These are phyloP conservation scores for Fusarium chlamydosporum DNA, from an alignment of 2,329 filamentous ascomycete species.

Conservation along the genomic window DNA sequence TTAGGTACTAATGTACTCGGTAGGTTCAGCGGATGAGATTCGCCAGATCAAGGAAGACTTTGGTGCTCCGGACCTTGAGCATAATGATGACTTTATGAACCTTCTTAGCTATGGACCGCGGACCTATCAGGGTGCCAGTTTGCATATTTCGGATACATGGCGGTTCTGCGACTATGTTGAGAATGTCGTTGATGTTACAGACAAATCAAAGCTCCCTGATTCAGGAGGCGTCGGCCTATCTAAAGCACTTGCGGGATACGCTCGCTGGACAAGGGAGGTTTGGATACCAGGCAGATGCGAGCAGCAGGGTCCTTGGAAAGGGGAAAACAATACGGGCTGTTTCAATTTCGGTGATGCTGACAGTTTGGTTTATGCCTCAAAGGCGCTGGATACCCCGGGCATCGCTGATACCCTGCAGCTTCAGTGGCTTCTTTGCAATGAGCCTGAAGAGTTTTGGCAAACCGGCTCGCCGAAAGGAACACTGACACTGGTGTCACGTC, in stretches of 20 bases:
- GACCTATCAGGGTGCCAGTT: not conserved
- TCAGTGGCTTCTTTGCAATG: constrained; percentile 13
- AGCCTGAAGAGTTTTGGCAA: constrained; percentile 18
- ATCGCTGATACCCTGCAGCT: not conserved
- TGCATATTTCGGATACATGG: constrained; percentile 6
- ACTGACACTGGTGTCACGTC: constrained; percentile 5
- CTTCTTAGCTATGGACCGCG: constrained; percentile 5
- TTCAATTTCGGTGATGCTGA: constrained; percentile 17
- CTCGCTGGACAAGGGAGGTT: constrained; percentile 3
- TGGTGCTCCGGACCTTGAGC: constrained; percentile 3
- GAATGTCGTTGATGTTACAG: not conserved
- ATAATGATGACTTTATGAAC: constrained; percentile 20
- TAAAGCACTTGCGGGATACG: constrained; percentile 8
- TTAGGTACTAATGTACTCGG: not conserved
- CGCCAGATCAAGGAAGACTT: constrained; percentile 6
- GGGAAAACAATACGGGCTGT: constrained; percentile 11
- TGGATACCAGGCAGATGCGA: constrained; percentile 12
- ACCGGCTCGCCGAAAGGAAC: constrained; percentile 7
- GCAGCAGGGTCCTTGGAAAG: constrained; percentile 11
- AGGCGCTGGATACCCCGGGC: not conserved
- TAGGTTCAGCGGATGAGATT: constrained; percentile 3
- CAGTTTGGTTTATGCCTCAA: constrained; percentile 8
- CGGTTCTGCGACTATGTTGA: constrained; percentile 18
- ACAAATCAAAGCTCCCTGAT: not conserved
- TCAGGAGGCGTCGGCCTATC: not conserved